Percentiles rank a stretch among this genome's conserved stretches.
These are phyloP conservation scores for Ceriops decandra DNA, from an alignment of 345 rosid species.

Conservation along the genomic window DNA sequence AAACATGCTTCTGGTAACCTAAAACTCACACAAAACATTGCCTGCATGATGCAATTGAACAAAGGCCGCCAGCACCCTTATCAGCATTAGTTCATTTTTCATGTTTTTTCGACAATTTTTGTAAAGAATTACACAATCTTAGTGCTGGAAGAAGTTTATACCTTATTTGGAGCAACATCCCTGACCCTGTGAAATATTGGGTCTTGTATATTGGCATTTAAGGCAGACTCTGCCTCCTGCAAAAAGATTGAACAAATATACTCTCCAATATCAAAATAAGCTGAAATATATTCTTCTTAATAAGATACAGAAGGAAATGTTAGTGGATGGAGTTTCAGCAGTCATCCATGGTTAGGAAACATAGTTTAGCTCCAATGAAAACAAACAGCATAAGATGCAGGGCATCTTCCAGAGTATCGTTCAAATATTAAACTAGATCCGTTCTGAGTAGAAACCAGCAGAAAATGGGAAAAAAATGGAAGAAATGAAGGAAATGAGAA, in stretches of 20 bases:
- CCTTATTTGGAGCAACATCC: conserved; percentile 99
- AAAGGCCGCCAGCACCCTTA: background rate
- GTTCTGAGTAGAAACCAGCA: background rate
- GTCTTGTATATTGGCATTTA: conserved; percentile 52
- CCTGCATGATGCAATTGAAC: conserved; percentile 42
- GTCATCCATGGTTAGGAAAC: background rate
- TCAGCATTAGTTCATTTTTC: too few species aligned
- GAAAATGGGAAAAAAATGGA: background rate
- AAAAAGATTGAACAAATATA: background rate
- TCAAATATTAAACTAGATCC: too few species aligned
- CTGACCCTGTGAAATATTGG: conserved; percentile 75
- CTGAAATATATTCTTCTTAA: background rate
- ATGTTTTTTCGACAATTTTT: background rate
- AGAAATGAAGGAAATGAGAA: background rate
- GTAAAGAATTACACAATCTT: background rate
- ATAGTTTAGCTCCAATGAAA: background rate
- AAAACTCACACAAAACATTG: conserved; percentile 94
- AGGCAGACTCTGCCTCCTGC: conserved; percentile 74
- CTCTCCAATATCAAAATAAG: too few species aligned
- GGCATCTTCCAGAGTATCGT: too few species aligned
- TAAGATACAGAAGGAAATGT: background rate
- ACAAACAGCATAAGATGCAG: background rate
- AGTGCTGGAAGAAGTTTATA: conserved; percentile 16
- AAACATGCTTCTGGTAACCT: conserved; percentile 80
- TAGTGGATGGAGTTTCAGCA: background rate